These are phyloP conservation scores for Aspergillus sp. DNA, from an alignment of 2,329 filamentous ascomycete genomes.

Conservation along the genomic window DNA sequence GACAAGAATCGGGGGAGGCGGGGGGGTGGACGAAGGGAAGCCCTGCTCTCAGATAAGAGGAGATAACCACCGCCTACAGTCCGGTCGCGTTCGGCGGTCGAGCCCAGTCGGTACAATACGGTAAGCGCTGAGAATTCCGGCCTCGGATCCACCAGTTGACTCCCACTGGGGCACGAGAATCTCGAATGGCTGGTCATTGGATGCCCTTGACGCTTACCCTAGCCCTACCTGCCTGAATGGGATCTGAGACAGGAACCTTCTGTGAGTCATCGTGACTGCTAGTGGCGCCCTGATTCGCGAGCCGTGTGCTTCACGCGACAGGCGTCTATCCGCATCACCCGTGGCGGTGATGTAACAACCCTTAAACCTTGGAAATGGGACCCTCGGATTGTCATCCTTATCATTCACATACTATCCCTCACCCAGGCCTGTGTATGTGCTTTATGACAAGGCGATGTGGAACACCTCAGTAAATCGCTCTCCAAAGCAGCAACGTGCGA, in stretches of 20 bases:
- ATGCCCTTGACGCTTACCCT: background rate
- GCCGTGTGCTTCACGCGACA: background rate
- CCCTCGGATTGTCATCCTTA: background rate
- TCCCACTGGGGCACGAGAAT: constrained; percentile 11
- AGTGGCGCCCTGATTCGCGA: constrained; percentile 2
- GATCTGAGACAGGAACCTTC: background rate
- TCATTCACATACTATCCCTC: background rate
- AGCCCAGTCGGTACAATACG: constrained; percentile 1
- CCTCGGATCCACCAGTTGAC: constrained; percentile 2
- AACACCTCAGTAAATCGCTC: background rate
- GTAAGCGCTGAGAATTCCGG: constrained; percentile 1
- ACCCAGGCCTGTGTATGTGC: background rate
- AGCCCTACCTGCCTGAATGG: constrained; percentile 6
- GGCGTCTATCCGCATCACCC: background rate
- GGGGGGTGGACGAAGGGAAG: constrained; percentile 8
- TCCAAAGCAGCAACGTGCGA: background rate
- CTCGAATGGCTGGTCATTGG: background rate
- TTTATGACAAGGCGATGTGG: background rate
- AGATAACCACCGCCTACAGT: constrained; percentile 1
- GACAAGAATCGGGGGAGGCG: constrained; percentile 1
- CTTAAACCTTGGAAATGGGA: background rate
- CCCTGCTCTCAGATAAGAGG: constrained; percentile 13
- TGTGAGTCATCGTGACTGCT: constrained; percentile 4
- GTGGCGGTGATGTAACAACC: constrained; percentile 1
- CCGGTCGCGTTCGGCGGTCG: constrained; percentile 8